Base-by-base conservation (phyloP, 176 grass and related monocot genomes). In the Elaeis guineensis region DNA sequence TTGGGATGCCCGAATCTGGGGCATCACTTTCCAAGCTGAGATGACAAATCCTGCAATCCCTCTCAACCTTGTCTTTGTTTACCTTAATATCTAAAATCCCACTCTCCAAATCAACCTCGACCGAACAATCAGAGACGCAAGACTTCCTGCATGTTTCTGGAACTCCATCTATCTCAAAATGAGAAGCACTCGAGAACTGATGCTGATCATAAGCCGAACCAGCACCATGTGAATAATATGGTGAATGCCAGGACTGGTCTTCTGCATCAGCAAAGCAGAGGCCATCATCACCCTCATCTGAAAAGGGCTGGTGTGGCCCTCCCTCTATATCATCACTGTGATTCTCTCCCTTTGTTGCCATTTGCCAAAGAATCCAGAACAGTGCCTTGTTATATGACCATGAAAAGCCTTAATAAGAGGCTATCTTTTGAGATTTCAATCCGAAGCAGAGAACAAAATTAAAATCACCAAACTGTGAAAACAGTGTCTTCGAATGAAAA, bases 41-140 rank as follows among this genome's bases (percentile, higher is more conserved):
- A 79, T 98, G 88, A 65, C 93, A 92, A 76, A 98, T 98, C 73
- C 93, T 78, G 83, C 93, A 98, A 77, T 86, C 86, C 70, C 57
- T 66, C 73, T 92, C 84, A 24, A 19, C 70, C 74, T 65, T 86
- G 35, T 86, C 82, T 12, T 73, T 59, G 69, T 81, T 86, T 12
- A 66, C 70, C 75, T 89, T 89, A 63, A 86, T 80, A 74, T 98
- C 88, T 20, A 74, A 60, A 51, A 69, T 57, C 25, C 76, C 88
- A 15, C 61, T 83, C 68, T 92, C 93, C 57, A 82, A 74, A 75
- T 98, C 93, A 26, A 79, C 75, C 19, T 39, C 84, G 15, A 85
- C 70, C 5, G 93, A 92, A 66, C 84, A 81, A 16, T 98, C 82
- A 3, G 88, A 92, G 39, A 83, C 79, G 64, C 82, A 86, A 19